Base-by-base conservation (phyloP, 345 rosid genomes). In the Salix arbutifolia region DNA sequence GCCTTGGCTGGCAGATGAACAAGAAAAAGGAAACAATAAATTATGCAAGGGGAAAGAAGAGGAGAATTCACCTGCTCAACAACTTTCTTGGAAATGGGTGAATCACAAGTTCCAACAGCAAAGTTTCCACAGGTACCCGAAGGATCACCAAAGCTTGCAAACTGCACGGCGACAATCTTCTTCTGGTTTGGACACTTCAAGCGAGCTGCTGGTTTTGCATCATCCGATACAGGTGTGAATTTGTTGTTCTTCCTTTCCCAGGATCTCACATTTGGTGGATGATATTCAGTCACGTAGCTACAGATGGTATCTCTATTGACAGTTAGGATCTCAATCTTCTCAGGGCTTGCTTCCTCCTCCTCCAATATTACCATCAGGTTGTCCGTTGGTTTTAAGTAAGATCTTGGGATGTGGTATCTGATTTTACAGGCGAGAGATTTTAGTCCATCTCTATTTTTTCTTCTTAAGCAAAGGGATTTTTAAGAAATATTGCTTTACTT, bases 321-420 rank as follows among this genome's bases (percentile, higher is more conserved):
- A 0, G 80, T 64, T 11, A 85, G 23, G 69, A 96, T 81, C 84
- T 89, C 86, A 16, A 93, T 82, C 17, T 83, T 79, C n/a, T 83
- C 87, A 6, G 97, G 94, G 31, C 71, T 84, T 48, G 85, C 84
- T 26, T 83, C 84, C 31, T 85, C 85, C 67, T 92, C 98, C 56
- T 93, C 98, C 67, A 96, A 75, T 35, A 96, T 83, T 4, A 92
- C 91, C 44, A 96, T 79, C 21, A 90, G 83, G 60, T 96, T 96
- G 38, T 85, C 74, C 69, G 66, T 85, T 40, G 90, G 88, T 87
- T 90, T 91, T 44, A 96, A 33, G 87, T 67, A 93, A 14, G 94
- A 79, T 84, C 96, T 89, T 61, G 99, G 98, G 79, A 95, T 86
- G 78, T 93, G 99, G 78, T 91, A 95, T 85, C 94, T 90, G 81